These are phyloP conservation scores for Phytophthora fragariaefolia DNA, from an alignment of 352 stramenopile genomes.

Conservation along the genomic window DNA sequence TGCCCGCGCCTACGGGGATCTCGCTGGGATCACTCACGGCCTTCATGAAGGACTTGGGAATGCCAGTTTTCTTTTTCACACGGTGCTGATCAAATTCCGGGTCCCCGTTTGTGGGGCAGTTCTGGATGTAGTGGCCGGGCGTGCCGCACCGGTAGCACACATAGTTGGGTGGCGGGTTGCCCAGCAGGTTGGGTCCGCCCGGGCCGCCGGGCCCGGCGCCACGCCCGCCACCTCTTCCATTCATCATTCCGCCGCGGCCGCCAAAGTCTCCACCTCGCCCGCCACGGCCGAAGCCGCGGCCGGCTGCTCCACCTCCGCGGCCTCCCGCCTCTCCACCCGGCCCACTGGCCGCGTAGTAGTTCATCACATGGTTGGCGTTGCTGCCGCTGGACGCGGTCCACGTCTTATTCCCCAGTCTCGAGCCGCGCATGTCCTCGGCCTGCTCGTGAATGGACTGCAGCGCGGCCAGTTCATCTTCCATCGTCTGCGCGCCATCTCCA, in stretches of 20 bases:
- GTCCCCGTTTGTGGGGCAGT: slow-evolving; percentile 90
- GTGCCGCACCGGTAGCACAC: slow-evolving; percentile 87
- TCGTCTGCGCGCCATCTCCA: slow-evolving; percentile 67
- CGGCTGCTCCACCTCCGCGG: slow-evolving; percentile 45
- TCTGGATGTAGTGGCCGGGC: slow-evolving; percentile 89
- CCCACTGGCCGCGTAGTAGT: slow-evolving; percentile 70
- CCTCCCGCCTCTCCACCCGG: slow-evolving; percentile 40
- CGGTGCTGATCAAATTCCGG: slow-evolving; percentile 89
- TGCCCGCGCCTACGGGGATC: slow-evolving; percentile 80
- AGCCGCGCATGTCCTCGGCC: slow-evolving; percentile 79
- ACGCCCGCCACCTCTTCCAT: slow-evolving; percentile 47
- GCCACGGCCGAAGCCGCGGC: slow-evolving; percentile 57
- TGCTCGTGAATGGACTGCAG: slow-evolving; percentile 87
- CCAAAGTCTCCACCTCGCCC: slow-evolving; percentile 48
- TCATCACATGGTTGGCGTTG: slow-evolving; percentile 81
- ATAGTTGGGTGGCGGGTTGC: slow-evolving; percentile 84
- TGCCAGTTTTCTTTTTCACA: slow-evolving; percentile 90
- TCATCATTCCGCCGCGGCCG: slow-evolving; percentile 54
- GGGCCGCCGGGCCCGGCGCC: slow-evolving; percentile 36
- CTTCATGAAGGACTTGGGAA: slow-evolving; percentile 91
- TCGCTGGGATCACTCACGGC: slow-evolving; percentile 86
- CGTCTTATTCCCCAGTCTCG: slow-evolving; percentile 85
- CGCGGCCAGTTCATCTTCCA: slow-evolving; percentile 87
- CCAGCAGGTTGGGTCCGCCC: slow-evolving; percentile 30
- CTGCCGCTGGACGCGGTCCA: slow-evolving; percentile 79